phyloP scores from a whole-genome alignment of 1,284 basidiomycete species.

The Malassezia sp. region DNA sequence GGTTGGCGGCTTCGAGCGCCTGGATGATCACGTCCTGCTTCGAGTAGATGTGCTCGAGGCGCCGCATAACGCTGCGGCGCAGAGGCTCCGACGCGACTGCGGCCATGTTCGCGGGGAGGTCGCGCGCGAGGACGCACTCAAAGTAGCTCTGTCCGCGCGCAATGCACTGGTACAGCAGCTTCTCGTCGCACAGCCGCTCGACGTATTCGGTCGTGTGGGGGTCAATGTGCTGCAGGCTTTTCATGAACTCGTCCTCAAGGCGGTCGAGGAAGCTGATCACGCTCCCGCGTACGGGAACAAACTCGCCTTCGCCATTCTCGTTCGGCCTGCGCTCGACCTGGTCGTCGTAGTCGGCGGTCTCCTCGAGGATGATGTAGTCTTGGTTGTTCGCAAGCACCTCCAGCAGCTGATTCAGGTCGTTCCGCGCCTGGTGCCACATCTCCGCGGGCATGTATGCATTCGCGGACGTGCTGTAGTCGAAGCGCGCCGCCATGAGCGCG shows the following conservation, averaged over 20 bases:
- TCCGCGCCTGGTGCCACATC: constrained; percentile 75
- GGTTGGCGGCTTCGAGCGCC: constrained; percentile 59
- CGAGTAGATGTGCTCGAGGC: constrained; percentile 94
- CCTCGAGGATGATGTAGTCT: constrained; percentile 66
- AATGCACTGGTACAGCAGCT: constrained; percentile 82
- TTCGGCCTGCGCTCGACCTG: constrained; percentile 69
- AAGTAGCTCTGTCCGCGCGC: constrained; percentile 84
- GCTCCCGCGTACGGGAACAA: constrained; percentile 40
- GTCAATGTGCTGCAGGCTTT: constrained; percentile 93
- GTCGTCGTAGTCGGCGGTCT: constrained; percentile 86
- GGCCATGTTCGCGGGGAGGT: constrained; percentile 4
- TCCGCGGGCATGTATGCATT: constrained; percentile 81
- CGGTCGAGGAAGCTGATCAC: constrained; percentile 67
- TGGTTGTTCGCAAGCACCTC: constrained; percentile 62
- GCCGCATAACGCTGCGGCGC: constrained; percentile 74
- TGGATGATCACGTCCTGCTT: constrained; percentile 84
- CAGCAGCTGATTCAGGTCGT: constrained; percentile 77
- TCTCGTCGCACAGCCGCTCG: constrained; percentile 73
- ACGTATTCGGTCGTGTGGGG: constrained; percentile 98
- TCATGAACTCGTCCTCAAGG: constrained; percentile 95
- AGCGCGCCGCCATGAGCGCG: constrained; percentile 82
- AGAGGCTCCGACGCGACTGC: constrained; percentile 23
- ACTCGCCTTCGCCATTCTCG: constrained; percentile 43
- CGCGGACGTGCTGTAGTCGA: constrained; percentile 88
- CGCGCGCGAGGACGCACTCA: constrained; percentile 25